Conservation (phyloP, 805 yeast species). For the Saccharomycopsis babjevae region DNA sequence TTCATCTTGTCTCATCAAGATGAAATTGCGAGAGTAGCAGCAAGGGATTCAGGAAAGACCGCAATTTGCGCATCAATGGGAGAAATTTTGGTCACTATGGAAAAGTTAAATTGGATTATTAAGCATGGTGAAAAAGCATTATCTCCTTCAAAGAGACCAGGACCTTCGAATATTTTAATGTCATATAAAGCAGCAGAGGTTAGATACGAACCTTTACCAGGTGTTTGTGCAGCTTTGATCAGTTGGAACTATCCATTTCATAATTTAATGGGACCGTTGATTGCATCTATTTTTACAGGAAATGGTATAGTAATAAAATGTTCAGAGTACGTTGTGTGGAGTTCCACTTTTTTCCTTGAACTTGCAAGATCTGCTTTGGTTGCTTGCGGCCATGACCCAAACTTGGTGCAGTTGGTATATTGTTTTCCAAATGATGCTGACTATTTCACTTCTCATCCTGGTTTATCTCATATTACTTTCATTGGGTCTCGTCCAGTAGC, state of each 20-base stretch:
- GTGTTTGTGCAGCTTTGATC: constrained; percentile 78
- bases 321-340: constrained; percentile 94
- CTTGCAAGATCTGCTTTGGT: constrained; percentile 64
- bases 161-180: constrained; percentile 78
- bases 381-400: constrained; percentile 66
- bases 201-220: constrained; percentile 74
- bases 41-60: constrained; percentile 94
- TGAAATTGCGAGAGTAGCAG: constrained; percentile 80
- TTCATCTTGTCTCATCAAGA: constrained; percentile 76
- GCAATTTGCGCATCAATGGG: constrained; percentile 95
- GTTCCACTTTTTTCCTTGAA: constrained; percentile 67
- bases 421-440: constrained; percentile 89
- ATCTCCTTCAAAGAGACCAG: constrained; percentile 66
- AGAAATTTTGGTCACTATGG: constrained; percentile 89
- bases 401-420: constrained; percentile 77
- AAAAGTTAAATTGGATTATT: constrained; percentile 83
- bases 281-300: constrained; percentile 84
- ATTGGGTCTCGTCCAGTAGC: constrained; percentile 96
- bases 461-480: constrained; percentile 79
- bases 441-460: constrained; percentile 73
- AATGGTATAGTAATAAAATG: constrained; percentile 88
- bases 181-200: constrained; percentile 89
- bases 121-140: constrained; percentile 70
- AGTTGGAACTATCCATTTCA: constrained; percentile 99
- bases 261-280: constrained; percentile 83